A percentile compares a stretch with the other conserved stretches of the same genome.
These are phyloP conservation scores for Exobasidium rhododendri DNA, from an alignment of 1,284 basidiomycete genomes.

Conservation along the genomic window DNA sequence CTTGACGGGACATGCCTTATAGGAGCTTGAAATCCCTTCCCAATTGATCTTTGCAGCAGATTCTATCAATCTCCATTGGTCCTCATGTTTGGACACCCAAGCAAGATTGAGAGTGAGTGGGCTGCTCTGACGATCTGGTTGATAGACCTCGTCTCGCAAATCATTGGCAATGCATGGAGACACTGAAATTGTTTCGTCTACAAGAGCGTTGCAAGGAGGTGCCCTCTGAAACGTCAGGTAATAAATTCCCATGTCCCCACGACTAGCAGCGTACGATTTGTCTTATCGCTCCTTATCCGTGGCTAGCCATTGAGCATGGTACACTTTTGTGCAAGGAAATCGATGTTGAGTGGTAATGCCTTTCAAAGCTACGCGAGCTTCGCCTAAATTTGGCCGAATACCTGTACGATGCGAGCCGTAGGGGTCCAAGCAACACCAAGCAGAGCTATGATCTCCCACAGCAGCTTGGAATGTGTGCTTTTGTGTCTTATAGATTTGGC, in stretches of 20 bases:
- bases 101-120: not conserved
- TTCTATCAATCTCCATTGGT: not conserved
- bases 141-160: constrained; percentile 16
- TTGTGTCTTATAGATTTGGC: no score
- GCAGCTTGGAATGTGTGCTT: no score
- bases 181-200: not conserved
- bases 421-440: no score
- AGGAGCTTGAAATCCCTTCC: not conserved
- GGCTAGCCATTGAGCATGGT: no score
- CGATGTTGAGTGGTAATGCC: no score
- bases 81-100: not conserved
- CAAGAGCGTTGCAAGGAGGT: not conserved
- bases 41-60: not conserved
- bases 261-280: no score
- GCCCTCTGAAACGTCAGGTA: constrained; percentile 18
- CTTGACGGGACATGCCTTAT: not conserved
- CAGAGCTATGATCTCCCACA: no score
- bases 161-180: constrained; percentile 15
- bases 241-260: constrained; percentile 13
- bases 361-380: no score
- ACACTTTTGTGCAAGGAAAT: no score
- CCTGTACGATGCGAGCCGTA: no score
- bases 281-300: no score
- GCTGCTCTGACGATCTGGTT: not conserved
- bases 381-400: no score